Base-by-base conservation (phyloP, 768 basidiomycete genomes). In the Boletus edulis region DNA sequence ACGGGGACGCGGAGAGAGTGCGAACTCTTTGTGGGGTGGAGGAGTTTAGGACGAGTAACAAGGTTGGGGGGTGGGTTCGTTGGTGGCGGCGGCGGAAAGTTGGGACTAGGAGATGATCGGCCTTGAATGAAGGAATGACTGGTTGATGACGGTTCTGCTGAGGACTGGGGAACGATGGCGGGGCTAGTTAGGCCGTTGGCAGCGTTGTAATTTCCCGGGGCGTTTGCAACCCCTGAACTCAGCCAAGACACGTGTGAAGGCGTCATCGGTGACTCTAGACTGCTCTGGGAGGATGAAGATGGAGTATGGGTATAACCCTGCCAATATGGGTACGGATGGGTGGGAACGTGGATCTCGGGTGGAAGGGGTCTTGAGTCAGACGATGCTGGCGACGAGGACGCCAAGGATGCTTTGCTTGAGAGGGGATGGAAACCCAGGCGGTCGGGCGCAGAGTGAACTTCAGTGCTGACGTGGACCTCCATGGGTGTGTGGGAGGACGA, bases 221-320 rank as follows among this genome's bases (percentile, higher is more conserved):
- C 12, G 5, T 50, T 58, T 3, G 37, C 13, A 13, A 50, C 65
- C 5, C 59, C 52, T 8, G 51, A 44, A 50, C 55, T 54, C 46
- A 75, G 53, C 77, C 76, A 78, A 12, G 73, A 73, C 45, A 78
- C 73, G 37, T 71, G 69, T 1, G 75, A 70, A n/a, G 75, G 75
- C 2, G 70, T 71, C 58, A 63, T 48, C 52, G 63, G 61, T 52
- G 75, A 67, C 56, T 71, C 58, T 62, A 68, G 48, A 58, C 72
- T 58, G 52, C 67, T 62, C 55, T 71, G 53, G 41, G 65, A 64
- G 32, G 66, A 73, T n/a, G 67, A 67, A 29, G 67, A 58, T 4
- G 69, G 62, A 6, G 62, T 64, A 48, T 72, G 71, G 10, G 60
- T 39, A 44, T 62, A 62, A n/a, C 62, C 64, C 32, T 71, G 69